phyloP scores from a whole-genome alignment of 306 rosid genomes.

The Cyclanthera cordifolia region DNA sequence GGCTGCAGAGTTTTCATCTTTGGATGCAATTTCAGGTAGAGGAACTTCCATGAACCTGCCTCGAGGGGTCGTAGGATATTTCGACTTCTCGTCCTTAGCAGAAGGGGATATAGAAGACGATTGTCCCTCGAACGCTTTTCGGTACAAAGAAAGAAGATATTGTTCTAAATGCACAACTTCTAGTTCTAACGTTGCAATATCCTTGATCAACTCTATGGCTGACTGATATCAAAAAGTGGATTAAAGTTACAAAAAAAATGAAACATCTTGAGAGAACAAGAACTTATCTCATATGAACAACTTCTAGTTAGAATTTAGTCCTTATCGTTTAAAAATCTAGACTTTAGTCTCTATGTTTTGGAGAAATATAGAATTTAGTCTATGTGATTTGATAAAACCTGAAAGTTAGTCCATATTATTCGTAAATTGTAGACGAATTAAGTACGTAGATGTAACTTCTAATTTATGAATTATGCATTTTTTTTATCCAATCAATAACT shows the following conservation, averaged over 20 bases:
- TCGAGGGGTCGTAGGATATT: conserved; percentile 29
- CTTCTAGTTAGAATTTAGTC: too few relatives aligned
- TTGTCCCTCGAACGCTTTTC: conserved; percentile 65
- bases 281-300: too few relatives aligned
- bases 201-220: conserved; percentile 72
- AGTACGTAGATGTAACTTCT: too few relatives aligned
- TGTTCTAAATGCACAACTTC: conserved; percentile 85
- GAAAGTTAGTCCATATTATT: too few relatives aligned
- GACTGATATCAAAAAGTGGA: conserved; percentile 36
- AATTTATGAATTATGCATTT: too few relatives aligned
- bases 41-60: conserved; percentile 26
- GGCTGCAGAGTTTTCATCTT: conserved; percentile 31
- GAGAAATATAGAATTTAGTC: too few relatives aligned
- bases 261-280: too few relatives aligned
- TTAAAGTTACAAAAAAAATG: background rate
- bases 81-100: conserved; percentile 34
- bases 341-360: too few relatives aligned
- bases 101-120: conserved; percentile 34
- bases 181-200: conserved; percentile 64
- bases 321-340: too few relatives aligned
- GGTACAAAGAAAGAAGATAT: conserved; percentile 73
- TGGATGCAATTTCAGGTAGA: conserved; percentile 25
- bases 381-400: too few relatives aligned
- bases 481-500: too few relatives aligned
- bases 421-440: too few relatives aligned